Evolutionary conservation across 352 stramenopile genomes (phyloP), one percentile per base, ranked within the genome.

Genomic region (Globisporangium yorkense): DNA sequence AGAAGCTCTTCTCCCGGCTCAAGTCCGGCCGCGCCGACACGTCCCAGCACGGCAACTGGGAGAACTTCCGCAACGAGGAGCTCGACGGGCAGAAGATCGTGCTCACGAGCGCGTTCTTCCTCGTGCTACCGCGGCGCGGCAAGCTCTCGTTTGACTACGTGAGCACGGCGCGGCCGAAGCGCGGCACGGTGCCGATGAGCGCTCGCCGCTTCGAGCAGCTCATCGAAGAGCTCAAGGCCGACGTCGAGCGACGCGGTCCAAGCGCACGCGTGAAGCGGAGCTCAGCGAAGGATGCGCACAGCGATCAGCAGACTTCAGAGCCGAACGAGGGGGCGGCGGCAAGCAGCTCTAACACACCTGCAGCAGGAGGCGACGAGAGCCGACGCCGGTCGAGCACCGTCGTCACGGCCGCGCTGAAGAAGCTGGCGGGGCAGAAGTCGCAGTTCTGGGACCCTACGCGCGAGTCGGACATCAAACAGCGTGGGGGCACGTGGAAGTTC

Each of bases 121-220:
- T 85, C 59, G 71, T 84, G 16, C 67, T 92, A 7, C 88, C 89
- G 18, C 52, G 53, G 0, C 66, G 72, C 2, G 88, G 89, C 15
- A 91, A 87, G 59, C 74, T 97, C 1, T 80, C 74, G n/a, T 95
- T 97, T 45, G 88, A 97, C 63, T 97, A 96, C 57, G 89, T 96
- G 55, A 96, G 84, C 49, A 96, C 89, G 0, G 72, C 77, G 24
- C 65, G 84, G 2, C 82, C 84, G 0, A 87, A 87, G 33, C 66
- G 70, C 29, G 80, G 79, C 49, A 92, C 74, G 5, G 60, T 45
- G 0, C 75, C 80, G 31, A 65, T 94, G 59, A 92, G 82, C 39
- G 70, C 83, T 2, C 72, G 80, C 9, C 74, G 81, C 21, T 94
- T 91, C 56, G 59, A 82, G 43, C 84, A 92, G 63, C 69, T 94